A percentile compares a stretch with the other conserved stretches of the same genome.
Evolutionary conservation across 306 rosid genomes (phyloP).

Genomic region (Boehmeria nivea): DNA sequence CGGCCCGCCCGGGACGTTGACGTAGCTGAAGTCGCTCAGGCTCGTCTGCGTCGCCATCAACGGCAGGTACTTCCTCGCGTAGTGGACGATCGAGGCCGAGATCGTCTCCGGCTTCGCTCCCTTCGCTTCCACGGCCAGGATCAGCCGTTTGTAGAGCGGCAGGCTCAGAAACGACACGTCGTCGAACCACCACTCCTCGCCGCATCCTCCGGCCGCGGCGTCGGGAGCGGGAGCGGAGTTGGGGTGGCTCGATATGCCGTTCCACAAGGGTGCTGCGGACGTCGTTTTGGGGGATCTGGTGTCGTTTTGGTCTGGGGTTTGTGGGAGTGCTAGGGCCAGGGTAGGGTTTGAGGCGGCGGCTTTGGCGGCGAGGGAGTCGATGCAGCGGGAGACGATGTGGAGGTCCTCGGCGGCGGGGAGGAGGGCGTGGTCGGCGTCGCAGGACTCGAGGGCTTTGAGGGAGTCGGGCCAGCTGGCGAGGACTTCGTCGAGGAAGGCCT

Average conservation of each 20-base stretch:
- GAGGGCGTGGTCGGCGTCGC: slow-evolving; percentile 70
- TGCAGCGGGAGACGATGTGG: slow-evolving; percentile 67
- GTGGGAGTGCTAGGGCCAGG: slow-evolving; percentile 35
- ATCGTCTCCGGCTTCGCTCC: slow-evolving; percentile 66
- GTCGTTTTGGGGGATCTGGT: slow-evolving; percentile 25
- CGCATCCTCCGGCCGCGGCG: too few species aligned
- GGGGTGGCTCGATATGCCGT: slow-evolving; percentile 38
- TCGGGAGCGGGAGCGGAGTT: background rate
- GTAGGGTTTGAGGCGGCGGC: slow-evolving; percentile 62
- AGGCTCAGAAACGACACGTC: slow-evolving; percentile 63
- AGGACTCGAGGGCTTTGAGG: slow-evolving; percentile 58
- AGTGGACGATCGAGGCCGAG: slow-evolving; percentile 49
- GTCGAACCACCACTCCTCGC: slow-evolving; percentile 76
- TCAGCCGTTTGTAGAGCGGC: slow-evolving; percentile 47
- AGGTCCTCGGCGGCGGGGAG: slow-evolving; percentile 57
- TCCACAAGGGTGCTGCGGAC: slow-evolving; percentile 37
- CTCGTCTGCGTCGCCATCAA: slow-evolving; percentile 58
- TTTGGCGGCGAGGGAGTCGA: slow-evolving; percentile 74
- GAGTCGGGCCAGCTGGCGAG: slow-evolving; percentile 62
- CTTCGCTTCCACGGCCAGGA: slow-evolving; percentile 54
- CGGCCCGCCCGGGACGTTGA: slow-evolving; percentile 34
- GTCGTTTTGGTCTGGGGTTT: slow-evolving; percentile 23
- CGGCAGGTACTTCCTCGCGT: slow-evolving; percentile 54
- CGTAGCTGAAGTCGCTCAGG: slow-evolving; percentile 42
- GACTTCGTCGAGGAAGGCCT: slow-evolving; percentile 54